Evolutionary conservation across 139 green algal species (phyloP).

Genomic region (Gonium pectorale): DNA sequence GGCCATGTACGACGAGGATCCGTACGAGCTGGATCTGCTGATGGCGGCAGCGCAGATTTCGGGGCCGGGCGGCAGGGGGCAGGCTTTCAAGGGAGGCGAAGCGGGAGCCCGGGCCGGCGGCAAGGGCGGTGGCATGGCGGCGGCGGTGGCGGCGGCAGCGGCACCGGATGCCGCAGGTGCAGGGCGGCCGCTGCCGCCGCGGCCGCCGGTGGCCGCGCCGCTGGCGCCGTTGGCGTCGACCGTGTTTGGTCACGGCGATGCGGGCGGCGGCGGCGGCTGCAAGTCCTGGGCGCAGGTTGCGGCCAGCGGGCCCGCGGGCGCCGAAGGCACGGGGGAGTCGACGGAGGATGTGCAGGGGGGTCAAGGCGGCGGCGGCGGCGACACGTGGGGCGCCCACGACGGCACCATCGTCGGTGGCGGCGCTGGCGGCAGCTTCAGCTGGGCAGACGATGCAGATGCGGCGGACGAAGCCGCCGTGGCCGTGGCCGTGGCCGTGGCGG

Average conservation of each 20-base stretch:
- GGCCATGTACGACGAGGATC: neutral
- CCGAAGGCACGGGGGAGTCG: too few species aligned
- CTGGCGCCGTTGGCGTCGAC: too few species aligned
- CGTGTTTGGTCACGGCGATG: too few species aligned
- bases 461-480: neutral
- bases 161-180: neutral
- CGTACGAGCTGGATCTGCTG: neutral
- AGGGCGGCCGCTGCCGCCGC: neutral
- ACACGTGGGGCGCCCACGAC: neutral
- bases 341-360: too few species aligned
- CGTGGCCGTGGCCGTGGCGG: neutral
- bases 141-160: neutral
- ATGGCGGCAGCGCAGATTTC: neutral
- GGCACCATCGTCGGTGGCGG: neutral
- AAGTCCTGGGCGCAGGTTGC: too few species aligned
- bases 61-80: neutral
- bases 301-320: too few species aligned
- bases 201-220: neutral
- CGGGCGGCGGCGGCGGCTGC: too few species aligned
- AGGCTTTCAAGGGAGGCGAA: neutral
- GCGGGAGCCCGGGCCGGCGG: neutral
- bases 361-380: too few species aligned
- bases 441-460: slow-evolving; percentile 5
- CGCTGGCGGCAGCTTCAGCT: neutral
- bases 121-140: neutral